Percentiles rank a stretch among this genome's conserved stretches.
Evolutionary conservation across 208 protist species (phyloP).

Genomic region (Acanthamoeba royreba): DNA sequence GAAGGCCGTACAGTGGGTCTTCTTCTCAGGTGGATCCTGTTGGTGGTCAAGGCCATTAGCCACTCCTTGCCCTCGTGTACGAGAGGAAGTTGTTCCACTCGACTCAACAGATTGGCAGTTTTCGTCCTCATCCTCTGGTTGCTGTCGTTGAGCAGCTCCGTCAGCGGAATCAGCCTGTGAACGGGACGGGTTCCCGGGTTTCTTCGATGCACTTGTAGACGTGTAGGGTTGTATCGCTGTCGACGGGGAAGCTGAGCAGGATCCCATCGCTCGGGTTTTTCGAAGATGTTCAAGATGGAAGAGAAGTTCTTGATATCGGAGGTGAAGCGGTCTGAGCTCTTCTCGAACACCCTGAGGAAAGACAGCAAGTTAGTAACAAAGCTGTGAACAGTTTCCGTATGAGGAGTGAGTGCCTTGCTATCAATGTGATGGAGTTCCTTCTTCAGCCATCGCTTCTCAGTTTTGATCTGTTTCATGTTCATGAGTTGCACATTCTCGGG

Average conservation of each 20-base stretch:
- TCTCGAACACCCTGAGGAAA: background rate
- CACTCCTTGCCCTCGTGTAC: too few relatives aligned
- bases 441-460: constrained; percentile 5
- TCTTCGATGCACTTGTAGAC: too few relatives aligned
- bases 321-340: background rate
- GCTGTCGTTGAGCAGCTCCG: too few relatives aligned
- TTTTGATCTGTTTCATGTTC: background rate
- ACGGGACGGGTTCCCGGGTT: too few relatives aligned
- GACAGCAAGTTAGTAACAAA: background rate
- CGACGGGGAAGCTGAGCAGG: background rate
- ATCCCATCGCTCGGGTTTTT: background rate
- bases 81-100: too few relatives aligned
- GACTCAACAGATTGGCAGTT: too few relatives aligned
- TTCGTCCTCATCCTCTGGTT: too few relatives aligned
- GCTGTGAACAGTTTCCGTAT: background rate
- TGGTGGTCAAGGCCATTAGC: too few relatives aligned
- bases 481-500: background rate
- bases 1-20: too few relatives aligned
- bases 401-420: background rate
- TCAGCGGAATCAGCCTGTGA: too few relatives aligned
- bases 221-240: background rate
- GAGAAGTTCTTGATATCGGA: background rate
- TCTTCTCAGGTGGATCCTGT: too few relatives aligned
- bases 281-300: background rate
- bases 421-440: background rate